A percentile compares a stretch with the other conserved stretches of the same genome.
Evolutionary conservation across 2,329 filamentous ascomycete species (phyloP).

Genomic region (Penicillium expansum): DNA sequence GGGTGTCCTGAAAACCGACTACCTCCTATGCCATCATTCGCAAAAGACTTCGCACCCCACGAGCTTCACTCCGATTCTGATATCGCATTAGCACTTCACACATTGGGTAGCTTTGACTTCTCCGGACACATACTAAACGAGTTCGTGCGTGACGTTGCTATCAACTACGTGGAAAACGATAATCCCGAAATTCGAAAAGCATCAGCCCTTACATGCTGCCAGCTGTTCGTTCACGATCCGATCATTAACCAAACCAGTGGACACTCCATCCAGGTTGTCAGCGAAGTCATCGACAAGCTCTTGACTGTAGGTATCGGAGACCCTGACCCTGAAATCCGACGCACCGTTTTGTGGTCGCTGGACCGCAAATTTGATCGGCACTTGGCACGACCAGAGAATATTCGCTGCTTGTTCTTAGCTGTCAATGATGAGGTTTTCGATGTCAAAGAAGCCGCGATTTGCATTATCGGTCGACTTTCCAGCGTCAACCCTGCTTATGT

Average conservation of each 20-base stretch:
- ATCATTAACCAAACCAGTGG: constrained; percentile 98
- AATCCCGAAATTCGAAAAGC: constrained; percentile 91
- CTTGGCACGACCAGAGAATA: constrained; percentile 95
- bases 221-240: constrained; percentile 92
- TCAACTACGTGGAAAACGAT: constrained; percentile 96
- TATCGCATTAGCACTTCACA: constrained; percentile 89
- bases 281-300: constrained; percentile 95
- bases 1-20: constrained; percentile 88
- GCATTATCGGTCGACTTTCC: constrained; percentile 91
- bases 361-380: constrained; percentile 94
- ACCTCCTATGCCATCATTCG: constrained; percentile 74
- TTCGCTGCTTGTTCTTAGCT: constrained; percentile 89
- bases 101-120: constrained; percentile 97
- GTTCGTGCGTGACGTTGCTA: constrained; percentile 95
- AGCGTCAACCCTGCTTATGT: constrained; percentile 94
- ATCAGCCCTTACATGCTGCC: constrained; percentile 93
- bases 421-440: constrained; percentile 92
- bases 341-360: constrained; percentile 82
- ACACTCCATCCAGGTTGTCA: constrained; percentile 93
- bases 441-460: constrained; percentile 91
- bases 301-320: constrained; percentile 94
- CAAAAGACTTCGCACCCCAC: constrained; percentile 80
- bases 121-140: constrained; percentile 88
- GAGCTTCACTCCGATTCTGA: constrained; percentile 82
- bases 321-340: constrained; percentile 80